Base-by-base conservation (phyloP, 139 green algal genomes). In the Chlorella sp. region DNA sequence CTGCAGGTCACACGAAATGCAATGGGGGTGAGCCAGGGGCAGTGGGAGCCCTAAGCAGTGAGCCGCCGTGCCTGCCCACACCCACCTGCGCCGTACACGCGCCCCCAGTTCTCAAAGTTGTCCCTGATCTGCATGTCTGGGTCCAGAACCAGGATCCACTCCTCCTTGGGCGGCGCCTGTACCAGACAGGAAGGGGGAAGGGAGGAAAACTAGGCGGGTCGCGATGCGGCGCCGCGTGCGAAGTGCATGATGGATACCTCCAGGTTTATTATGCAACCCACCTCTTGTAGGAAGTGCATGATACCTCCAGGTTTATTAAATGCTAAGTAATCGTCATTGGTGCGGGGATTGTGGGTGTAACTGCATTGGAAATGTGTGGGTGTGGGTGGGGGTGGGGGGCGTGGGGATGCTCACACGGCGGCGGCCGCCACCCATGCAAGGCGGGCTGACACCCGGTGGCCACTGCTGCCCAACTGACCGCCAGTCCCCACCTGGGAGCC, bases 131-230 rank as follows among this genome's bases (percentile, higher is more conserved):
- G 85, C 87, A 91, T 92, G 67, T 92, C 89, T 1, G 87, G 76
- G 56, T 92, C 89, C 24, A 92, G 64, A 30, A 92, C 77, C 43
- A 92, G 58, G n/a, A 92, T 84, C 76, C 77, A 92, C 34, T 91
- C 84, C 81, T 92, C 86, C 67, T 82, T 75, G 19, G 84, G 73
- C 0, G 75, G 75, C 19, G 75, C 75, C 75, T 81, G 75, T 84
- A 16, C 26, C 73, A 79, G 28, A 58, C 0, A 2, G 14, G 32
- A 34, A 34, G 32, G 9, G 36, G n/a, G 19, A 16, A 44, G 75
- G 56, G 32, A 64, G 38, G 24, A 7, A n/a, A 1, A 38, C 24
- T 26, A 17, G 73, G 51, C 24, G 73, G 32, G 48, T 8, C 34
- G 26, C 2, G 26, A 34, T 20, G 24, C 7, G 26, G 60, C 17